These are phyloP conservation scores for Boletus rubroflammeus DNA, from an alignment of 768 basidiomycete genomes.

Conservation along the genomic window DNA sequence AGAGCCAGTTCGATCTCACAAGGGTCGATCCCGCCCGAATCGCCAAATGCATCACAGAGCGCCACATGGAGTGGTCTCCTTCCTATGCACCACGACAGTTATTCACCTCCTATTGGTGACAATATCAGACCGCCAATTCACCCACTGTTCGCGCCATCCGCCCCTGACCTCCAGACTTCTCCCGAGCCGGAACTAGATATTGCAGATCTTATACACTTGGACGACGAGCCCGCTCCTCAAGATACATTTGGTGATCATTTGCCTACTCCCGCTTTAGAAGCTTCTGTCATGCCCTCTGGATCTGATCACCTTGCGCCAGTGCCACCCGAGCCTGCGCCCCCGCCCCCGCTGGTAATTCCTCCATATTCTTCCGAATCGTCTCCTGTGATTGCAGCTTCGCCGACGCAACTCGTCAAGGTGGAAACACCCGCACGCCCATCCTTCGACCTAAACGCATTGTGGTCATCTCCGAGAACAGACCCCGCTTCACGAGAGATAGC, in stretches of 20 bases:
- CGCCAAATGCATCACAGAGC: slow-evolving; percentile 48
- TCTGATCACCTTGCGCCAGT: slow-evolving; percentile 5
- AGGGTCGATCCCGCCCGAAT: slow-evolving; percentile 69
- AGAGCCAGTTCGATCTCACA: slow-evolving; percentile 45
- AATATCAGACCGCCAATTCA: slow-evolving; percentile 29
- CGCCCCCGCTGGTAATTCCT: slow-evolving; percentile 44
- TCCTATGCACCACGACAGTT: slow-evolving; percentile 34
- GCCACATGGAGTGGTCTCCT: slow-evolving; percentile 63
- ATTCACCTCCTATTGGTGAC: slow-evolving; percentile 24
- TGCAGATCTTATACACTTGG: slow-evolving; percentile 73
- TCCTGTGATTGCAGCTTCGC: slow-evolving; percentile 22
- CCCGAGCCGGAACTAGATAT: slow-evolving; percentile 67
- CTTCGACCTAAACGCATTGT: slow-evolving; percentile 72
- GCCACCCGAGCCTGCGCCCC: slow-evolving; percentile 18
- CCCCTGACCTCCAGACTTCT: slow-evolving; percentile 38
- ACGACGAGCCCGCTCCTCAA: slow-evolving; percentile 49
- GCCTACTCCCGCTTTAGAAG: slow-evolving; percentile 16
- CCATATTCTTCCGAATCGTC: slow-evolving; percentile 37
- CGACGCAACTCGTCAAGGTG: slow-evolving; percentile 33
- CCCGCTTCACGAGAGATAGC: slow-evolving; percentile 13
- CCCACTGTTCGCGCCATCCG: slow-evolving; percentile 34
- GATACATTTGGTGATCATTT: slow-evolving; percentile 29
- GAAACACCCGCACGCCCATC: slow-evolving; percentile 47
- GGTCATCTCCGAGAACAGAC: slow-evolving; percentile 51
- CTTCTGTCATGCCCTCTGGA: slow-evolving; percentile 4